These are phyloP conservation scores for Fraxinus platypoda DNA, from an alignment of 305 asterid species.

Conservation along the genomic window DNA sequence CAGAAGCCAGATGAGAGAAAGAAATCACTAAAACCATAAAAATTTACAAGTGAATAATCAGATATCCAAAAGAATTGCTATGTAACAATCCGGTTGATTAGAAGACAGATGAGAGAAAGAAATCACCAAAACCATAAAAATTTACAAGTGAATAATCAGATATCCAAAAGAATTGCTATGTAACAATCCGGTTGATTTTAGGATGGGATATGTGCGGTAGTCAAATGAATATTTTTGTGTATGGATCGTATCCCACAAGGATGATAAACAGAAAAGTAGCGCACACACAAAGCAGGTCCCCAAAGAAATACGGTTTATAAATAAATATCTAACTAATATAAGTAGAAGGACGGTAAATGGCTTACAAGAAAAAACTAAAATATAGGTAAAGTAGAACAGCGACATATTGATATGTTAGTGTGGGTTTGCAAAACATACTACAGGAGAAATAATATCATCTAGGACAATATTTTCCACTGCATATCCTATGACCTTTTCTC, in stretches of 20 bases:
- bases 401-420: background rate
- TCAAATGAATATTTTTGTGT: background rate
- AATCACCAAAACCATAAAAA: constrained; percentile 5
- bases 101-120: constrained; percentile 8
- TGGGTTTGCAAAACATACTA: background rate
- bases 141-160: background rate
- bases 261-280: background rate
- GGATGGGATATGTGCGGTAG: background rate
- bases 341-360: background rate
- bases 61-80: background rate
- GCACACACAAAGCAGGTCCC: background rate
- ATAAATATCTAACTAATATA: background rate
- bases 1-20: constrained; percentile 10
- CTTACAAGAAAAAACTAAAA: background rate
- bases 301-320: background rate
- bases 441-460: background rate
- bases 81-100: background rate
- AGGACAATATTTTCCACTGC: background rate
- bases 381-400: background rate
- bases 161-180: background rate
- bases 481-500: background rate
- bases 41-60: background rate
- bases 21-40: constrained; percentile 8
- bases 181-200: background rate
- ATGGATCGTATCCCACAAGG: background rate